A percentile compares a stretch with the other conserved stretches of the same genome.
Conservation (phyloP, 1,284 basidiomycete species). For the Tilletia caries region DNA sequence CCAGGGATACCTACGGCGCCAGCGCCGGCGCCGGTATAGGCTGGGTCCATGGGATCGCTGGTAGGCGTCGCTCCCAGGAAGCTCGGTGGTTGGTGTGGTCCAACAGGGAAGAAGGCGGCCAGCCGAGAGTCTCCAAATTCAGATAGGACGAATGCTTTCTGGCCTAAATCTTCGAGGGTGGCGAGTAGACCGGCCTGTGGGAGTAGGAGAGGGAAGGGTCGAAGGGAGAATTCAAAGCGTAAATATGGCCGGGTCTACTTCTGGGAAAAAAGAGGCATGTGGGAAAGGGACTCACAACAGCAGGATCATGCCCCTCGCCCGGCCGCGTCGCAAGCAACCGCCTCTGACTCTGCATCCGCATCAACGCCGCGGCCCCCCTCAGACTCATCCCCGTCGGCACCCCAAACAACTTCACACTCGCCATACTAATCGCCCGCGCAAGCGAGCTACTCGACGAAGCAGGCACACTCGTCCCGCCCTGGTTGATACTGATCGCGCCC, state of each 20-base stretch:
- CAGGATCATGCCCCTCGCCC: constrained; percentile 27
- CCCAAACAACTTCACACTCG: constrained; percentile 86
- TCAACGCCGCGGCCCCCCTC: constrained; percentile 37
- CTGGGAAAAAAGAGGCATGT: no score
- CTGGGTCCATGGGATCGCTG: not conserved
- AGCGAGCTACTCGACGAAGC: constrained; percentile 33
- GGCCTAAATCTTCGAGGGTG: constrained; percentile 78
- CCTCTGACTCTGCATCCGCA: constrained; percentile 47
- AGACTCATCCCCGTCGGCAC: constrained; percentile 56
- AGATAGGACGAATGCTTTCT: constrained; percentile 89
- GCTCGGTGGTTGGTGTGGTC: constrained; percentile 34
- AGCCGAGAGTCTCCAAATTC: constrained; percentile 92
- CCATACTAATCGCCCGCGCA: constrained; percentile 78
- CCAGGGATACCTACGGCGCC: not conserved
- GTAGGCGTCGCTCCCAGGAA: not conserved
- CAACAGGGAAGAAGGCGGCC: constrained; percentile 64
- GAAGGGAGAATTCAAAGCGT: no score
- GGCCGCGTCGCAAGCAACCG: constrained; percentile 27
- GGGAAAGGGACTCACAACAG: not conserved
- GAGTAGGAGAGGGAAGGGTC: no score
- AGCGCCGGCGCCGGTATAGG: not conserved
- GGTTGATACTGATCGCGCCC: not conserved
- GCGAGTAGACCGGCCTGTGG: constrained; percentile 77
- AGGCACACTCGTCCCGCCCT: not conserved
- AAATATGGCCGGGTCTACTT: no score